Evolutionary conservation across 176 grass and related monocot genomes (phyloP).

Genomic region (Carex myosuroides): DNA sequence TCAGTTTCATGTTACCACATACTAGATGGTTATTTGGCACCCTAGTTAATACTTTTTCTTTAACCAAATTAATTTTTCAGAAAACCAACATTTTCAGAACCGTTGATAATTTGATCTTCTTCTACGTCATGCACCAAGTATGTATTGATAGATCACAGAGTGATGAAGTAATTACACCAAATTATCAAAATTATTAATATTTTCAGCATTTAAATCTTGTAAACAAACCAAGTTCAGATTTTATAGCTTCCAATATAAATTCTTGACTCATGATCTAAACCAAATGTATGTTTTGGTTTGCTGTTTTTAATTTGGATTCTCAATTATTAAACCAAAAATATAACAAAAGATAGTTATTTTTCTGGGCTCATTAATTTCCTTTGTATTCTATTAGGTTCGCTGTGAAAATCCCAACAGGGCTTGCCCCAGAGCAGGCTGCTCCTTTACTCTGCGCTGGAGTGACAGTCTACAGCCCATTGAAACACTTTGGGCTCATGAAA

Average conservation of each 20-base stretch:
- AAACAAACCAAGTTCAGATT: too few relatives aligned
- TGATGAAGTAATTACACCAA: too few relatives aligned
- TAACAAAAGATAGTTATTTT: neutral
- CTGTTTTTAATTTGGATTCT: too few relatives aligned
- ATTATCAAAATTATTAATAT: too few relatives aligned
- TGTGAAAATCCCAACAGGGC: conserved; percentile 60
- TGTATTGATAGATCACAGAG: too few relatives aligned
- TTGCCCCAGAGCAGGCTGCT: conserved; percentile 76
- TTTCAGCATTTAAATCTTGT: too few relatives aligned
- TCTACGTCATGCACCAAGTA: too few relatives aligned
- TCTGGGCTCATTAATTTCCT: neutral
- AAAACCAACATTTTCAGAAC: too few relatives aligned
- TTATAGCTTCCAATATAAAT: too few relatives aligned
- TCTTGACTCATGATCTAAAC: too few relatives aligned
- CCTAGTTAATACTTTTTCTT: neutral
- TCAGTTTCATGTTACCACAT: neutral
- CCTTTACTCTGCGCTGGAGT: conserved; percentile 87
- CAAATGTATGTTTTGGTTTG: too few relatives aligned
- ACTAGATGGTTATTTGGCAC: neutral
- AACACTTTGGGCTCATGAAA: conserved; percentile 61
- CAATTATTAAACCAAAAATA: too few relatives aligned
- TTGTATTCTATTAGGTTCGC: conserved; percentile 41
- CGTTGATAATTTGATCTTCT: neutral
- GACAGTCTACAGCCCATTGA: conserved; percentile 93
- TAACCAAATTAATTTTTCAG: neutral